Percentiles rank a stretch among this genome's conserved stretches.
These are phyloP conservation scores for Hygrophoropsis aurantiaca DNA, from an alignment of 768 basidiomycete species.

Conservation along the genomic window DNA sequence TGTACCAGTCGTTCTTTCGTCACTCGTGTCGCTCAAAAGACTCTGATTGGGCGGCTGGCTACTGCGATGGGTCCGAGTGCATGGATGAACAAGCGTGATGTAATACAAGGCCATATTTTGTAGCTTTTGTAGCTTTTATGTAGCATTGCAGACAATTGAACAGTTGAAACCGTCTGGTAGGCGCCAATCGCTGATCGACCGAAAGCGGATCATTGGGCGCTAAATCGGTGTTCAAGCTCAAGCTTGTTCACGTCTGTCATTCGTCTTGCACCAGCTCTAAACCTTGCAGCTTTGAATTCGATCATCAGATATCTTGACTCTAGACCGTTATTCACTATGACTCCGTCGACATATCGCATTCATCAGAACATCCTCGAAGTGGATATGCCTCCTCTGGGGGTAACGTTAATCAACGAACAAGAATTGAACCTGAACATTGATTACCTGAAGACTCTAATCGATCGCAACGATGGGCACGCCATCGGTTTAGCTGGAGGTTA, in stretches of 20 bases:
- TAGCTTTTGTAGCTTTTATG: too few species aligned
- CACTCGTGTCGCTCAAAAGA: conserved; percentile 11
- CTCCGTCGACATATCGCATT: conserved; percentile 14
- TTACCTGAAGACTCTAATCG: conserved; percentile 19
- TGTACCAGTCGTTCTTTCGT: conserved; percentile 45
- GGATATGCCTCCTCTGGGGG: conserved; percentile 19
- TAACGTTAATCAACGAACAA: conserved; percentile 15
- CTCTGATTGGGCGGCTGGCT: conserved; percentile 26
- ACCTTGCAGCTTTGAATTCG: too few species aligned
- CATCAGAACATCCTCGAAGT: conserved; percentile 26
- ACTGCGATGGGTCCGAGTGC: conserved; percentile 1
- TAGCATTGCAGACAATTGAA: too few species aligned
- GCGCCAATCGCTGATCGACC: too few species aligned
- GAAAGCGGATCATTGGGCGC: too few species aligned
- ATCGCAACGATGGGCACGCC: conserved; percentile 32
- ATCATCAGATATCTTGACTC: too few species aligned
- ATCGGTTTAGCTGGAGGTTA: conserved; percentile 29
- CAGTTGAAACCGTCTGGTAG: too few species aligned
- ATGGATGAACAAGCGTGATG: conserved; percentile 16
- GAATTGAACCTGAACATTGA: conserved; percentile 20
- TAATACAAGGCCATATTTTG: not conserved
- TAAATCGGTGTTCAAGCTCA: too few species aligned
- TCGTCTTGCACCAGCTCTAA: too few species aligned
- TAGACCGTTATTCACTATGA: conserved; percentile 9
- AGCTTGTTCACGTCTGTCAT: too few species aligned